Percentiles rank a stretch among this genome's conserved stretches.
Conservation (phyloP, 352 stramenopile genomes). For the Pythium aphanidermatum region DNA sequence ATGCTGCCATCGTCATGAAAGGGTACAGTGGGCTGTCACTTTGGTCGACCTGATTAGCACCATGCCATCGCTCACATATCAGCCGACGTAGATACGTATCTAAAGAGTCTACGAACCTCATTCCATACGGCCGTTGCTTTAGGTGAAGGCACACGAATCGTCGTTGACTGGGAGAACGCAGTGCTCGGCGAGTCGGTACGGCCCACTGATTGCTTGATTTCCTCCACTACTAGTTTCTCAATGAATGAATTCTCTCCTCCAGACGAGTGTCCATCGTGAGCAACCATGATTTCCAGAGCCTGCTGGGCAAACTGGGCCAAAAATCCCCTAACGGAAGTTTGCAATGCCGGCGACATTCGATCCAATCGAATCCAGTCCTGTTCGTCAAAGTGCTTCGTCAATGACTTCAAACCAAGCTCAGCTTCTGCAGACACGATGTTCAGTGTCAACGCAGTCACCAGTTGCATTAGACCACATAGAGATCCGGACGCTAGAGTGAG, state of each 20-base stretch:
- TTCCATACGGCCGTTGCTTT: constrained; percentile 14
- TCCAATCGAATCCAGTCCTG: constrained; percentile 56
- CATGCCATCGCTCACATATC: no score
- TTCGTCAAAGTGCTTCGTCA: constrained; percentile 21
- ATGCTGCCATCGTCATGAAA: constrained; percentile 20
- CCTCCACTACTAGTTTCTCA: constrained; percentile 46
- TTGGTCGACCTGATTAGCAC: constrained; percentile 9
- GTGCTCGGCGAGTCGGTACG: background rate
- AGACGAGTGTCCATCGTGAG: constrained; percentile 20
- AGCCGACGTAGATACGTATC: no score
- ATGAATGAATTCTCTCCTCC: constrained; percentile 31
- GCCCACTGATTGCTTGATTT: constrained; percentile 25
- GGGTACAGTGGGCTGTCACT: constrained; percentile 22
- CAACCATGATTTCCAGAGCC: constrained; percentile 51
- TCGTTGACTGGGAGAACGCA: background rate
- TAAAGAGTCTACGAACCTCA: no score
- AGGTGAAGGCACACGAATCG: constrained; percentile 12
- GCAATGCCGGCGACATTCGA: constrained; percentile 35
- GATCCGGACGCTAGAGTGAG: constrained; percentile 72
- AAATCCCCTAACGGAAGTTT: constrained; percentile 34
- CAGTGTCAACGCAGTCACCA: constrained; percentile 59
- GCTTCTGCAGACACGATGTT: constrained; percentile 22
- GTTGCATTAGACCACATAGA: constrained; percentile 65
- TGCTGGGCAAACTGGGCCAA: constrained; percentile 35
- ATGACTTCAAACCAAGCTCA: background rate